Conservation (phyloP, 768 basidiomycete species). For the Mycena vulgaris region DNA sequence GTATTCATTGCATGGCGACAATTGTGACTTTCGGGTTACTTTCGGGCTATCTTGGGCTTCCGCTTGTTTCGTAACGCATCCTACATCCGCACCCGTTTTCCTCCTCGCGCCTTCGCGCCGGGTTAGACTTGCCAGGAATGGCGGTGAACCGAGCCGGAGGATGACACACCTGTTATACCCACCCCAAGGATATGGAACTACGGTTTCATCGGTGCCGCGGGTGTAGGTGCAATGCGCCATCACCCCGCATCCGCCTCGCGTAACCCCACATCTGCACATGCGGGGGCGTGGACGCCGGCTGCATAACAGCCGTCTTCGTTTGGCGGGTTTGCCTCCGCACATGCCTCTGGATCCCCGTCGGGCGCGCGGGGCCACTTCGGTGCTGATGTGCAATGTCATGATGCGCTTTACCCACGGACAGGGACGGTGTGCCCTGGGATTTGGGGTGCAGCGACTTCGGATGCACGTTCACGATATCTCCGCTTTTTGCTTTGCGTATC, state of each 20-base stretch:
- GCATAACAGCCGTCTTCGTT: too few species aligned
- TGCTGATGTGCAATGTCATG: neutral
- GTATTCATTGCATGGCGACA: too few species aligned
- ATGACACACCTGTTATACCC: neutral
- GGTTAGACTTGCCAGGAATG: slow-evolving; percentile 1
- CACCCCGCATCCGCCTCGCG: neutral
- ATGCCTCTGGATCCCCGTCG: neutral
- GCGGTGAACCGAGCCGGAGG: slow-evolving; percentile 3
- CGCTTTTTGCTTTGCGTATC: neutral
- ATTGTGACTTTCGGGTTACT: too few species aligned
- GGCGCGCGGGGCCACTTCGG: slow-evolving; percentile 1
- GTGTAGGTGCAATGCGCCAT: neutral
- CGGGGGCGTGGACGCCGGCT: too few species aligned
- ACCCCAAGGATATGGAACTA: too few species aligned
- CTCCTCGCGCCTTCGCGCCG: neutral
- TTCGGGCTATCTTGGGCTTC: too few species aligned
- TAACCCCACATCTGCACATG: neutral
- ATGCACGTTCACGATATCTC: slow-evolving; percentile 21
- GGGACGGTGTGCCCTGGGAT: slow-evolving; percentile 14
- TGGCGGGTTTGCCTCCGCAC: neutral
- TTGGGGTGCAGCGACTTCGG: slow-evolving; percentile 4
- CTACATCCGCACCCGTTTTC: neutral
- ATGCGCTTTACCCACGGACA: slow-evolving; percentile 2
- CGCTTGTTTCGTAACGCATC: too few species aligned
- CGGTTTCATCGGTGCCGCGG: neutral